Conservation (phyloP, 2,329 filamentous ascomycete species). For the Dichotomopilus funicola region DNA sequence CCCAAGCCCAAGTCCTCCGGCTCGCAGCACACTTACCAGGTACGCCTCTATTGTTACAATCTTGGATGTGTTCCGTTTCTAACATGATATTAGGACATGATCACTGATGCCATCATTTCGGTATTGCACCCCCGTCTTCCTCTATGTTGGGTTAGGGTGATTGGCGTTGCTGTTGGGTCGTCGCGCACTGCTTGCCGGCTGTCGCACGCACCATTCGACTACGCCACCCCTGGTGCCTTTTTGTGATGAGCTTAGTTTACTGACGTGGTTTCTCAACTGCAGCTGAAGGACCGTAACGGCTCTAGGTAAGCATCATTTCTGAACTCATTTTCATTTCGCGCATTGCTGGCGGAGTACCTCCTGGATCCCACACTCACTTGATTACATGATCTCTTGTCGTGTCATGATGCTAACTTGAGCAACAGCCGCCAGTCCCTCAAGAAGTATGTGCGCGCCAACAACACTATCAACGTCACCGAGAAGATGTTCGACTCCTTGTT, state of each 20-base stretch:
- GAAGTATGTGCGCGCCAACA: conserved; percentile 55
- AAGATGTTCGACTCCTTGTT: conserved; percentile 66
- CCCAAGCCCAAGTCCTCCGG: conserved; percentile 36
- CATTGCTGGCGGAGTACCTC: no score
- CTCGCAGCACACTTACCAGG: conserved; percentile 53
- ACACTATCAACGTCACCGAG: conserved; percentile 40
- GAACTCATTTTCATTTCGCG: no score
- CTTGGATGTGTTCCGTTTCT: conserved; percentile 25
- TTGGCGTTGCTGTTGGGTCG: conserved; percentile 17
- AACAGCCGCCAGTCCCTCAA: conserved; percentile 52
- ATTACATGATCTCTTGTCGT: background rate
- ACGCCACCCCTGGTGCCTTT: background rate
- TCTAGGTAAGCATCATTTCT: conserved; percentile 37
- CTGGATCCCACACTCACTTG: no score
- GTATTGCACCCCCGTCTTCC: conserved; percentile 40
- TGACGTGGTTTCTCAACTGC: conserved; percentile 34
- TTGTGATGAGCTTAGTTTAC: conserved; percentile 23
- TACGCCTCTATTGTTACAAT: conserved; percentile 31
- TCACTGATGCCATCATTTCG: conserved; percentile 54
- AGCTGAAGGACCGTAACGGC: conserved; percentile 59
- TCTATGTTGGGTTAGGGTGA: conserved; percentile 29
- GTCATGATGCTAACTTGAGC: conserved; percentile 27
- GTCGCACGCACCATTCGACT: background rate
- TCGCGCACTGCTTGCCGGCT: background rate
- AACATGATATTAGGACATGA: conserved; percentile 49